A percentile compares a stretch with the other conserved stretches of the same genome.
phyloP scores from a whole-genome alignment of 768 basidiomycete genomes.

The Flagelloscypha sp. region DNA sequence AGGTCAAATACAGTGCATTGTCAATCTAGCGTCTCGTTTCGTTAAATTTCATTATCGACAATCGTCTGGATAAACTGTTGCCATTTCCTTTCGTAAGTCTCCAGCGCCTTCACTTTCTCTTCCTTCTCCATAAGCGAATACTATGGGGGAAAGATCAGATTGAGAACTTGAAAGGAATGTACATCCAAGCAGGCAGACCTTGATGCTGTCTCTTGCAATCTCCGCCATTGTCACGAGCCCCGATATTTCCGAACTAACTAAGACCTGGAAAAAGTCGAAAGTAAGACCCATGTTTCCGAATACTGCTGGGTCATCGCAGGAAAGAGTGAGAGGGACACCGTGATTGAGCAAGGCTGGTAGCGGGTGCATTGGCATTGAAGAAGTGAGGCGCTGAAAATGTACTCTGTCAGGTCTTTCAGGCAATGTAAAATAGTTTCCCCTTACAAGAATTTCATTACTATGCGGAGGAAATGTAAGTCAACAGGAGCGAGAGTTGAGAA shows the following conservation, averaged over 20 bases:
- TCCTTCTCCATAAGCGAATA: too few relatives aligned
- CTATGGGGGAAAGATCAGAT: constrained; percentile 7
- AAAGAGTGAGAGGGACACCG: constrained; percentile 62
- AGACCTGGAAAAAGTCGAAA: constrained; percentile 65
- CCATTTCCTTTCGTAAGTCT: too few relatives aligned
- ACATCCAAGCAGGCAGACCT: constrained; percentile 32
- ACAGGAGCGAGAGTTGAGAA: too few relatives aligned
- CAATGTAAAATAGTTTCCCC: constrained; percentile 2
- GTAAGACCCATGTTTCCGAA: constrained; percentile 76
- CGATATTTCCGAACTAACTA: constrained; percentile 61
- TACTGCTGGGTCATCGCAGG: constrained; percentile 68
- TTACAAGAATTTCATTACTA: constrained; percentile 70
- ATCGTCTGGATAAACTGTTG: too few relatives aligned
- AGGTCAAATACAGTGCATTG: too few relatives aligned
- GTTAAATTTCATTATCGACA: too few relatives aligned
- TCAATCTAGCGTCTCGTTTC: too few relatives aligned
- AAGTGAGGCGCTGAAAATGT: constrained; percentile 49
- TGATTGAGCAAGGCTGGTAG: constrained; percentile 64
- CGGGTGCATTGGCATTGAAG: constrained; percentile 76
- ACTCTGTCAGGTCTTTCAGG: constrained; percentile 1
- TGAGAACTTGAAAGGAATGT: too few relatives aligned
- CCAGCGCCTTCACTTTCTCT: too few relatives aligned
- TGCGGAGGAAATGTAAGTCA: not conserved
- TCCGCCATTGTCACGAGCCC: constrained; percentile 55
- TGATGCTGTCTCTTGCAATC: constrained; percentile 58